These are phyloP conservation scores for Phialophora chinensis DNA, from an alignment of 2,329 filamentous ascomycete genomes.

Conservation along the genomic window DNA sequence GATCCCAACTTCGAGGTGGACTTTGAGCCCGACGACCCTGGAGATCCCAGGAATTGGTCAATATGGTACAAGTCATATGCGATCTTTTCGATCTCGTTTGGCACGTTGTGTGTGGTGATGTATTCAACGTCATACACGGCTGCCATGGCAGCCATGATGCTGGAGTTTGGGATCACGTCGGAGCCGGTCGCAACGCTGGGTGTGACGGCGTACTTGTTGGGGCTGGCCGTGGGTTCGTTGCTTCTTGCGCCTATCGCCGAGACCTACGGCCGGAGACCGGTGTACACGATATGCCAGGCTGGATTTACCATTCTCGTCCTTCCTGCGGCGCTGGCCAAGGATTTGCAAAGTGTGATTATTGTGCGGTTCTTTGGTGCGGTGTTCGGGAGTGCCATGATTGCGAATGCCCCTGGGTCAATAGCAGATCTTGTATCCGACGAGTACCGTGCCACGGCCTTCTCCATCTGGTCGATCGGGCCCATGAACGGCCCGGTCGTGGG, in stretches of 20 bases:
- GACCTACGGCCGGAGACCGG: constrained; percentile 55
- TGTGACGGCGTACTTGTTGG: constrained; percentile 77
- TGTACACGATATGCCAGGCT: constrained; percentile 70
- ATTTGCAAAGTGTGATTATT: constrained; percentile 71
- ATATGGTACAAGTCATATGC: constrained; percentile 63
- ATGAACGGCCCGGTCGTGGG: constrained; percentile 75
- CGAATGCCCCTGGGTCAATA: constrained; percentile 81
- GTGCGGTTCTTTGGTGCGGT: constrained; percentile 76
- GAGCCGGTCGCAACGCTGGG: constrained; percentile 73
- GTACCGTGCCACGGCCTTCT: constrained; percentile 80
- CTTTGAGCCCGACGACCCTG: constrained; percentile 67
- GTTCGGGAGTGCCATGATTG: constrained; percentile 79
- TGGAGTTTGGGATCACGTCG: constrained; percentile 66
- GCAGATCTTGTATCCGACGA: constrained; percentile 83
- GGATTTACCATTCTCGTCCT: constrained; percentile 73
- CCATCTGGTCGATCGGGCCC: constrained; percentile 81
- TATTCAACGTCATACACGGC: constrained; percentile 82
- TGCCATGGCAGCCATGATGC: constrained; percentile 70
- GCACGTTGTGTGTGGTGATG: constrained; percentile 65
- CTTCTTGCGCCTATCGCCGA: constrained; percentile 72
- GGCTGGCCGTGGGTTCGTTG: constrained; percentile 73
- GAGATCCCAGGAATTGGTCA: constrained; percentile 73
- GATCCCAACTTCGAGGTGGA: constrained; percentile 74
- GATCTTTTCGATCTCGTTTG: constrained; percentile 62
- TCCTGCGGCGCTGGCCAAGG: constrained; percentile 72